Base-by-base conservation (phyloP, 768 basidiomycete genomes). In the Tephrocybe sp. region DNA sequence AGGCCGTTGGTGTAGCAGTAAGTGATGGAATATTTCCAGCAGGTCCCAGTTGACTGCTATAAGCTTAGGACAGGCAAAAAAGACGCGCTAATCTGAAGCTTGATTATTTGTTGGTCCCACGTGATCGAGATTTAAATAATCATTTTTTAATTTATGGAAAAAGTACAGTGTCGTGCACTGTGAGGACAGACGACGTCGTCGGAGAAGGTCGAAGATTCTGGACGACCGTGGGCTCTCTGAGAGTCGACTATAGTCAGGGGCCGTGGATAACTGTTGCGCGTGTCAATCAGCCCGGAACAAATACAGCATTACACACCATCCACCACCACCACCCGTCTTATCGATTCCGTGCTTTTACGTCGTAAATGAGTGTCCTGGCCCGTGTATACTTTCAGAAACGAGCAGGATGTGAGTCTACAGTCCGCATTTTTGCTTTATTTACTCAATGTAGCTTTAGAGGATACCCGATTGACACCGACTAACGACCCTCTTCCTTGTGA, bases 81-180 rank as follows among this genome's bases (percentile, higher is more conserved):
- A 36, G 8, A 5, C 17, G 11, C 34, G 43, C n/a, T n/a, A n/a
- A n/a, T n/a, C n/a, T n/a, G n/a, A n/a, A n/a, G n/a, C n/a, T n/a
- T n/a, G n/a, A n/a, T n/a, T n/a, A n/a, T n/a, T n/a, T n/a, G n/a
- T 21, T 39, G 25, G 34, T 33, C 23, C 23, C 50, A 51, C 44
- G 50, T 51, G 50, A 38, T 51, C 41, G 37, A 51, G 34, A 39
- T 15, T 45, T 28, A 7, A 33, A 51, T 51, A 28, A 50, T 51
- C 20, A 36, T 25, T 33, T 50, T 24, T 17, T 24, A n/a, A 20
- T 39, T 18, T 17, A 20, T 21, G 10, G 9, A 41, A 41, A 49
- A 32, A 39, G n/a, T 20, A 21, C n/a, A n/a, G n/a, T n/a, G n/a
- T n/a, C n/a, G n/a, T n/a, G n/a, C n/a, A n/a, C n/a, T n/a, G n/a